Percentiles rank a stretch among this genome's conserved stretches.
Conservation (phyloP, 225 moss, liverwort and hornwort genomes). For the Straminergon stramineum region DNA sequence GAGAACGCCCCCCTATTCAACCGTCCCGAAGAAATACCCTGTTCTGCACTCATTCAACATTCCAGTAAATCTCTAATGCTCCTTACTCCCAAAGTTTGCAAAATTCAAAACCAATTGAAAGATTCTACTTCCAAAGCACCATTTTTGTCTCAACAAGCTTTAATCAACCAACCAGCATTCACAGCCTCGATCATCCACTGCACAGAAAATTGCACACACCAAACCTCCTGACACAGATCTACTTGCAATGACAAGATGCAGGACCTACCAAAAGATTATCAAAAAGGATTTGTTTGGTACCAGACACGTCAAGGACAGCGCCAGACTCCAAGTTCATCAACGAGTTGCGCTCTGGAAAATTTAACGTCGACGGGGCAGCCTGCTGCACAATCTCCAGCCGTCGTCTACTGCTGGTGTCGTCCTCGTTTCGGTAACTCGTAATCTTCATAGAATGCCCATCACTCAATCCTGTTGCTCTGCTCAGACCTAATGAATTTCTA, state of each 20-base stretch:
- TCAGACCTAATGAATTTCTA: slow-evolving; percentile 1
- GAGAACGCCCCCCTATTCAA: background rate
- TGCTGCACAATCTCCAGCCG: slow-evolving; percentile 23
- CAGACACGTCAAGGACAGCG: slow-evolving; percentile 15
- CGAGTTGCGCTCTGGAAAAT: slow-evolving; percentile 13
- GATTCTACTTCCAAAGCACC: background rate
- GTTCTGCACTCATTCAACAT: slow-evolving; percentile 11
- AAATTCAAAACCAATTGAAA: background rate
- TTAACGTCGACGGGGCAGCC: slow-evolving; percentile 24
- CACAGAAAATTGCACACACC: background rate
- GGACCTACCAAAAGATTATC: no score
- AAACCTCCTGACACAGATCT: background rate
- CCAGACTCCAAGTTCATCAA: slow-evolving; percentile 27
- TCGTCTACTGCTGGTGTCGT: background rate
- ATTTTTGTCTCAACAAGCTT: background rate
- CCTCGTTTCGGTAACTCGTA: slow-evolving; percentile 11
- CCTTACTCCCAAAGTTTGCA: background rate
- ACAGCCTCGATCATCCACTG: background rate
- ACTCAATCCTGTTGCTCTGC: background rate
- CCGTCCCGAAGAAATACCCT: slow-evolving; percentile 1
- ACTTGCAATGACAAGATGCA: background rate
- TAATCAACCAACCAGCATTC: background rate
- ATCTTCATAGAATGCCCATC: background rate
- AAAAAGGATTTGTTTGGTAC: background rate
- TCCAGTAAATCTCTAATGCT: background rate